A percentile compares a stretch with the other conserved stretches of the same genome.
phyloP scores from a whole-genome alignment of 1,284 basidiomycete species.

The Vanrija humicola region DNA sequence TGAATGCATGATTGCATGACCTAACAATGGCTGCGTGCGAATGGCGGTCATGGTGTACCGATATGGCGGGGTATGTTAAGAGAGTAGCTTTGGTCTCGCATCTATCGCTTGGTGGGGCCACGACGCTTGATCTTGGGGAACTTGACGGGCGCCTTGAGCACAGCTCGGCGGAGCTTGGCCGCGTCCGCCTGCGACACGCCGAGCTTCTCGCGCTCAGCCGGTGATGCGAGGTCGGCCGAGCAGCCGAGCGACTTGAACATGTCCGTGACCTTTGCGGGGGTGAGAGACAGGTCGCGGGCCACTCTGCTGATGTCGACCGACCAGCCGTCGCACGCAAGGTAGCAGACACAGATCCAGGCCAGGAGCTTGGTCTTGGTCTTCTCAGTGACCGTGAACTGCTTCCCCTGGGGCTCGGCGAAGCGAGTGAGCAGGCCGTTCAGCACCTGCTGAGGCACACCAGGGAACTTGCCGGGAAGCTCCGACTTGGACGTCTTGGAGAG shows the following conservation, averaged over 20 bases:
- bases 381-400: conserved; percentile 65
- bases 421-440: conserved; percentile 70
- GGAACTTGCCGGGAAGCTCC: conserved; percentile 57
- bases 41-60: too few species aligned
- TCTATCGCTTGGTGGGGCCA: conserved; percentile 43
- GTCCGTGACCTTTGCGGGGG: conserved; percentile 54
- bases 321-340: conserved; percentile 71
- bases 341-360: conserved; percentile 72
- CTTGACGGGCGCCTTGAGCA: conserved; percentile 66
- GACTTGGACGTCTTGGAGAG: conserved; percentile 19
- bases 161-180: conserved; percentile 61
- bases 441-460: conserved; percentile 60
- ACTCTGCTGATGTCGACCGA: conserved; percentile 64
- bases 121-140: conserved; percentile 62
- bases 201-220: conserved; percentile 62
- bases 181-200: conserved; percentile 59
- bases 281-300: conserved; percentile 67
- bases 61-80: too few species aligned
- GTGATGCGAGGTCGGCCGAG: conserved; percentile 59
- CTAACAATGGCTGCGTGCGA: too few species aligned
- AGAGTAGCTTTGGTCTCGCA: too few species aligned
- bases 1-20: too few species aligned
- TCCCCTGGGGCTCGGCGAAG: conserved; percentile 65
- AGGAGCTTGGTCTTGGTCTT: conserved; percentile 66
- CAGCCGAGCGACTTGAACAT: conserved; percentile 59